Conservation (phyloP, 257 asterid genomes). For the Knoxia roxburghii region DNA sequence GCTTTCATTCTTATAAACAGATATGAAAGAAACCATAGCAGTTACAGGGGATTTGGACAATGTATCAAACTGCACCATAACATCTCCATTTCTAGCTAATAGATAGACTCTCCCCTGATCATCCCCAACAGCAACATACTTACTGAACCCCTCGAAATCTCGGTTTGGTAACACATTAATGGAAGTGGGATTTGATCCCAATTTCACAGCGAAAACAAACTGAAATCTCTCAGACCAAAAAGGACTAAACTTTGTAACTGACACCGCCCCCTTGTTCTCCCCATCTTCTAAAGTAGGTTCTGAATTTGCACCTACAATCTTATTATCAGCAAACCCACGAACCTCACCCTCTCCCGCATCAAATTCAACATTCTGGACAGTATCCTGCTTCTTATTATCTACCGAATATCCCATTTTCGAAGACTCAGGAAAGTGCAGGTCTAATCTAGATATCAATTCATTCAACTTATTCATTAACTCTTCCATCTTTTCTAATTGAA, state of each 20-base stretch:
- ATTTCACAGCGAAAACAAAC: constrained; percentile 78
- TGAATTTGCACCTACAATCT: constrained; percentile 16
- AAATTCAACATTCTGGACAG: constrained; percentile 11
- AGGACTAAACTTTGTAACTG: constrained; percentile 60
- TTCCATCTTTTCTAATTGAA: constrained; percentile 65
- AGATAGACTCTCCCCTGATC: constrained; percentile 57
- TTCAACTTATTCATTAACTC: constrained; percentile 57
- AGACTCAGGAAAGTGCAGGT: constrained; percentile 40
- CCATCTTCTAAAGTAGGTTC: constrained; percentile 17
- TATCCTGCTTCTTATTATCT: constrained; percentile 25
- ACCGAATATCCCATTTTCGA: constrained; percentile 19
- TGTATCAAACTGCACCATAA: constrained; percentile 51
- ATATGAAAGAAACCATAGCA: constrained; percentile 50
- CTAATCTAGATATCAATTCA: constrained; percentile 58
- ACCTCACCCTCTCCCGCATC: constrained; percentile 14
- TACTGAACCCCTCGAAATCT: constrained; percentile 76
- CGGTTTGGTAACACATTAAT: constrained; percentile 58
- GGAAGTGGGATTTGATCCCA: constrained; percentile 63
- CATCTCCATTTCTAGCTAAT: constrained; percentile 63
- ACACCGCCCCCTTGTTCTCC: constrained; percentile 28
- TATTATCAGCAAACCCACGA: constrained; percentile 6
- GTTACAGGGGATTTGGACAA: constrained; percentile 46
- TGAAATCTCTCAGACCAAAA: constrained; percentile 92
- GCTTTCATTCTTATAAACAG: constrained; percentile 78
- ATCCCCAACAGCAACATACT: constrained; percentile 81